Percentiles rank a stretch among this genome's conserved stretches.
These are phyloP conservation scores for Aureobasidium musti DNA, from an alignment of 2,329 filamentous ascomycete genomes.

Conservation along the genomic window DNA sequence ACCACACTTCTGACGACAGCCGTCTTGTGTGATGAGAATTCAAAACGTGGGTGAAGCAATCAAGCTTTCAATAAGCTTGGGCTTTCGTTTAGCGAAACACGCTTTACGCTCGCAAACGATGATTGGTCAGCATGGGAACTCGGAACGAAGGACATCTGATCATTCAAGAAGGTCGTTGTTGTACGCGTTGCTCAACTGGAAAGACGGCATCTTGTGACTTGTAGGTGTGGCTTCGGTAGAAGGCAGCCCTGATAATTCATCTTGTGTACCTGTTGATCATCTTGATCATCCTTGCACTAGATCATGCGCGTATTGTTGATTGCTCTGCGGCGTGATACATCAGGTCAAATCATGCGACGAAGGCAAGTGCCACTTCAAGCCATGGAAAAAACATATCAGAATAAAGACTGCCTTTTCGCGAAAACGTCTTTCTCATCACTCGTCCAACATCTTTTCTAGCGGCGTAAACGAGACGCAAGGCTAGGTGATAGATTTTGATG, in stretches of 20 bases:
- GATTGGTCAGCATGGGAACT: slow-evolving; percentile 6
- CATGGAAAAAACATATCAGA: background rate
- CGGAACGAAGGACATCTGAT: background rate
- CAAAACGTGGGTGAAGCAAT: slow-evolving; percentile 1
- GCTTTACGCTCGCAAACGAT: background rate
- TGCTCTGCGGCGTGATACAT: no score
- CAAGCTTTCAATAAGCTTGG: slow-evolving; percentile 23
- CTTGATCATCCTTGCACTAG: background rate
- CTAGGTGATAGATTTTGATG: background rate
- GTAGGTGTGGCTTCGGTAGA: background rate
- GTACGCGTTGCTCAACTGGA: background rate
- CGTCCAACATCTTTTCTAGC: no score
- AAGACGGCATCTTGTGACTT: background rate
- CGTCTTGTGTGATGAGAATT: slow-evolving; percentile 13
- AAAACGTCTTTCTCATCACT: background rate
- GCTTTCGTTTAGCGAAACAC: slow-evolving; percentile 21
- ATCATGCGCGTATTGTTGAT: no score
- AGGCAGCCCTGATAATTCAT: background rate
- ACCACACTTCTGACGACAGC: background rate
- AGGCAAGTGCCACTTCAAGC: no score
- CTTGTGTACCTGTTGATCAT: background rate
- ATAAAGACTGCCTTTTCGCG: background rate
- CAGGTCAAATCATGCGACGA: no score
- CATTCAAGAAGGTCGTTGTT: background rate
- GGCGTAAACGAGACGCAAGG: background rate